Base-by-base conservation (phyloP, 306 rosid species). In the barrel medic (Medicago truncatula) region DNA sequence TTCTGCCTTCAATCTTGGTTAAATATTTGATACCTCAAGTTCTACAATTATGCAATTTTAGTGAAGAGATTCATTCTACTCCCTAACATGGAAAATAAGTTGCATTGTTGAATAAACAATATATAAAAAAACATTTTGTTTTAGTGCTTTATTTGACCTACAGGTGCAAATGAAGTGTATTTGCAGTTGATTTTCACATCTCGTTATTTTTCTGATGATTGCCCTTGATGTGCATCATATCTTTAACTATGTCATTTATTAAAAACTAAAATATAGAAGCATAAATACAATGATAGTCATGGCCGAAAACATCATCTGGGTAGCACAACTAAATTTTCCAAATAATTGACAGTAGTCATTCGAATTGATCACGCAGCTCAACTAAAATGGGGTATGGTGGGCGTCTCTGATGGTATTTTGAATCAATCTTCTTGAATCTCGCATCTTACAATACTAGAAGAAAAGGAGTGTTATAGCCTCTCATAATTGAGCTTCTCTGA, bases 401-500 rank as follows among this genome's bases (percentile, higher is more conserved):
- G 50, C 28, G 47, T 58, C 23, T 67, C 43, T 39, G 67, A 65
- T 66, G 54, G 36, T 34, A 60, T 75, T 62, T 50, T 65, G 54
- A 75, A 57, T 67, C 71, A 65, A 38, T 76, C 81, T 52, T 17
- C 52, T 31, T 23, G 43, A 43, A 18, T 49, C 36, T 25, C 53
- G 17, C 23, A 41, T 36, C 70, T 70, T 57, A 40, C 57, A 31
- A 16, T 71, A 49, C 52, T 16, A 52, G 25, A 14, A 46, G 21
- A 73, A 16, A 21, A 31, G 25, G 43, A 60, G 72, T 79, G 31
- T 93, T 86, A 91, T 76, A 92, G 78, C 76, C 98, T 90, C 74
- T 94, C 98, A 54, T 94, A 92, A 82, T 88, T 15, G 68, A 94
- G 98, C 80, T 88, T 94, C 84, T 94, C 96, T 17, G 98, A 94